Conservation (phyloP, 116 monocot genomes). For the Zostera marina region DNA sequence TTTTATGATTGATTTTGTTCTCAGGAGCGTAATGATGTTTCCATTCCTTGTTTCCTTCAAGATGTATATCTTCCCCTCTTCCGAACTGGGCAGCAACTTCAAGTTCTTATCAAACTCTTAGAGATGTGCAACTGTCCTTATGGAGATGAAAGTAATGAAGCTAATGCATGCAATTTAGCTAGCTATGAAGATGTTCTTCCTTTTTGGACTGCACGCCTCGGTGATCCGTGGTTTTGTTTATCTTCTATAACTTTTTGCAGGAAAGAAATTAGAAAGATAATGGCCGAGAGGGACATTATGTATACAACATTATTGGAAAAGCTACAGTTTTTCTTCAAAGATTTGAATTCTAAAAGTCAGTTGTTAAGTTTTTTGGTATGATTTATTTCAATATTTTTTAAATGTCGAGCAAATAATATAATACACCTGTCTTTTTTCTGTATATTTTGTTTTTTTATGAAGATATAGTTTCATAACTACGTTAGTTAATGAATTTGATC, state of each 20-base stretch:
- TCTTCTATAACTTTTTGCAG: constrained; percentile 38
- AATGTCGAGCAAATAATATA: not conserved
- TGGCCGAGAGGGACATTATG: constrained; percentile 36
- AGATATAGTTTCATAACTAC: too few relatives aligned
- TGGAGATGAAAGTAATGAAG: constrained; percentile 5
- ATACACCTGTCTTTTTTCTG: not conserved
- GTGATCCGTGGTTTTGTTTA: constrained; percentile 14
- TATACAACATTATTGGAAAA: constrained; percentile 35
- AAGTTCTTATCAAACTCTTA: constrained; percentile 74
- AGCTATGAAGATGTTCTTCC: constrained; percentile 65
- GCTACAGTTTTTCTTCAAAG: constrained; percentile 34
- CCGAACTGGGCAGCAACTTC: constrained; percentile 77
- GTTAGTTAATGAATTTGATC: too few relatives aligned
- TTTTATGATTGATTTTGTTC: not conserved
- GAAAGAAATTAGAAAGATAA: constrained; percentile 26
- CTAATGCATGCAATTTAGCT: constrained; percentile 13
- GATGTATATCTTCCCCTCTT: constrained; percentile 43
- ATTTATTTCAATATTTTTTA: not conserved
- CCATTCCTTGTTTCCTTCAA: constrained; percentile 77
- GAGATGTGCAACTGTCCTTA: constrained; percentile 28
- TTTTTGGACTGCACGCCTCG: constrained; percentile 31
- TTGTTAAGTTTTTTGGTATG: constrained; percentile 20
- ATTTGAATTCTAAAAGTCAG: constrained; percentile 22
- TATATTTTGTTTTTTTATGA: too few relatives aligned
- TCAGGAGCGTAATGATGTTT: constrained; percentile 35